These are phyloP conservation scores for Penicillium nordicum DNA, from an alignment of 2,329 filamentous ascomycete genomes.

Conservation along the genomic window DNA sequence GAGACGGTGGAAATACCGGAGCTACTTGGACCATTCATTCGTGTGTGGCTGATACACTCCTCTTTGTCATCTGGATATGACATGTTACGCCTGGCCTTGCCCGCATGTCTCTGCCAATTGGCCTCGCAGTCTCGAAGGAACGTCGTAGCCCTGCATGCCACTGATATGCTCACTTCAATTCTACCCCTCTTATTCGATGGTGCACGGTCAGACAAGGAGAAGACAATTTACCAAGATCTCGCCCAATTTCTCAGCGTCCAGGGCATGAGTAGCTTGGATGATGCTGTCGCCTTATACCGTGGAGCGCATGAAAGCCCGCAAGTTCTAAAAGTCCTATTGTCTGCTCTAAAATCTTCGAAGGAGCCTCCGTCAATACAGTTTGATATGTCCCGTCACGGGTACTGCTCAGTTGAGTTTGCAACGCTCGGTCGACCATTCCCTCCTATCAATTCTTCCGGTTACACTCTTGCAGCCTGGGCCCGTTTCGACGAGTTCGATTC, in stretches of 20 bases:
- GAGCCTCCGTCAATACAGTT: conserved; percentile 88
- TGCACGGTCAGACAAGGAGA: conserved; percentile 55
- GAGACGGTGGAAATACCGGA: conserved; percentile 45
- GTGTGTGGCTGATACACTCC: conserved; percentile 57
- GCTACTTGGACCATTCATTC: conserved; percentile 38
- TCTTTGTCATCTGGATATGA: conserved; percentile 49
- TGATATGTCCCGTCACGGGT: conserved; percentile 82
- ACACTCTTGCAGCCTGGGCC: conserved; percentile 87
- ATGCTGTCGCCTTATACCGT: conserved; percentile 73
- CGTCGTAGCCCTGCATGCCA: conserved; percentile 66
- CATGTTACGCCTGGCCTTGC: conserved; percentile 53
- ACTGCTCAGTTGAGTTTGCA: conserved; percentile 83
- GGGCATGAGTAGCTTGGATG: conserved; percentile 75
- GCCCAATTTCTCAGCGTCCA: conserved; percentile 67
- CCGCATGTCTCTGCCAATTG: conserved; percentile 60
- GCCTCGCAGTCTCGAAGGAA: conserved; percentile 65
- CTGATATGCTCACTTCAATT: conserved; percentile 66
- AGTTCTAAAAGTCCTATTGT: conserved; percentile 67
- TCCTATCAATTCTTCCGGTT: conserved; percentile 72
- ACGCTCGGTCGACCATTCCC: conserved; percentile 84
- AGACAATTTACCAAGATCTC: conserved; percentile 59
- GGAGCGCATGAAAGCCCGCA: conserved; percentile 51
- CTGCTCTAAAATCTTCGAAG: conserved; percentile 69
- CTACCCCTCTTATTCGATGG: conserved; percentile 61
- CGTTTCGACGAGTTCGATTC: conserved; percentile 82